These are phyloP conservation scores for Beauveria australis DNA, from an alignment of 2,329 filamentous ascomycete species.

Conservation along the genomic window DNA sequence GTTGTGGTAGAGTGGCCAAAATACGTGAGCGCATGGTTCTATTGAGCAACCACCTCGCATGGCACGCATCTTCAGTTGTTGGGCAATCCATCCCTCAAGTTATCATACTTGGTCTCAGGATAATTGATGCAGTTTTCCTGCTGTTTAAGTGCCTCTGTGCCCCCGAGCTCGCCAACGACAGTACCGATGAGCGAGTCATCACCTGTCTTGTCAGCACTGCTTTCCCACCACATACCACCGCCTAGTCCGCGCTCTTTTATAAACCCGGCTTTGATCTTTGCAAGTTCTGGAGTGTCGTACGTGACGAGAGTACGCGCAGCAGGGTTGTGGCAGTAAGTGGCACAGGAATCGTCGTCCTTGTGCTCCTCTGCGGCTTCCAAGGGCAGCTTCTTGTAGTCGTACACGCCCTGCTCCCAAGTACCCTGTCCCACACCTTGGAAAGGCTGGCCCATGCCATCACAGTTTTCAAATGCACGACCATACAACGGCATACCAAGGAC, in stretches of 20 bases:
- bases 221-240: constrained; percentile 98
- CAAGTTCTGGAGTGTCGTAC: constrained; percentile 67
- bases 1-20: background rate
- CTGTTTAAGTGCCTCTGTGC: constrained; percentile 39
- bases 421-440: constrained; percentile 70
- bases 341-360: constrained; percentile 55
- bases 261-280: constrained; percentile 61
- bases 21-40: background rate
- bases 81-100: constrained; percentile 51
- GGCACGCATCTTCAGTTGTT: constrained; percentile 24
- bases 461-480: constrained; percentile 74
- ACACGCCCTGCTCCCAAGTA: constrained; percentile 76
- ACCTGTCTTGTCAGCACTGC: constrained; percentile 63
- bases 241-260: constrained; percentile 61
- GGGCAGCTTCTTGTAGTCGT: constrained; percentile 83
- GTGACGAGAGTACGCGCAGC: constrained; percentile 59
- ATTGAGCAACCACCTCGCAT: background rate
- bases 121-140: constrained; percentile 53
- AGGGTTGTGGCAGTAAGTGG: constrained; percentile 70
- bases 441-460: constrained; percentile 61
- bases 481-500: constrained; percentile 90
- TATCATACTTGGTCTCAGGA: constrained; percentile 62
- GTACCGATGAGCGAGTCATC: constrained; percentile 60
- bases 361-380: constrained; percentile 55
- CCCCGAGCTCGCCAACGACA: constrained; percentile 53